Evolutionary conservation across 2,329 filamentous ascomycete genomes (phyloP), one percentile per base, ranked within the genome.

Genomic region (Neonectria punicea): DNA sequence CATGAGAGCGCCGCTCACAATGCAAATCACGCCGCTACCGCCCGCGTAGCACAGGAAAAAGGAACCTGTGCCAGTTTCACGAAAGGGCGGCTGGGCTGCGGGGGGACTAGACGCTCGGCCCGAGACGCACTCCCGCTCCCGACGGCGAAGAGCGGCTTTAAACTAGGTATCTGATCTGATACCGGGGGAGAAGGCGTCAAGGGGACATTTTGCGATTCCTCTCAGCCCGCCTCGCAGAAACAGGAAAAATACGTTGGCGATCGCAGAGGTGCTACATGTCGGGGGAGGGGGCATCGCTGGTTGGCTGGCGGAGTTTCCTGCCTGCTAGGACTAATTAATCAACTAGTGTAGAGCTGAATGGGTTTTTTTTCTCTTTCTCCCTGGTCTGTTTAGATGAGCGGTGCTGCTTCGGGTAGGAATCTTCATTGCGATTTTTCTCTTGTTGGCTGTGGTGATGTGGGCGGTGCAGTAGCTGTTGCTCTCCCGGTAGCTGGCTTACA

Each of bases 41-140:
- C 47, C 47, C 28, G n/a, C 11, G 28, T 50, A 32, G 25, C 7
- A 34, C 47, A 32, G 5, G 16, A 36, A 11, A 25, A 25, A 32
- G 5, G 16, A 36, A 11, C n/a, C 7, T 11, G 49, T 14, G 25
- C 30, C 7, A 5, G n/a, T 13, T 13, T 9, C 28, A 50, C 25
- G 49, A 34, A 34, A 32, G 47, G 47, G 28, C 28, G 46, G 10
- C 18, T 49, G 34, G 34, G 3, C 34, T 6, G 14, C 14, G 14
- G 14, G 5, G 36, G 25, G 25, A 22, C 53, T 58, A 63, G 61
- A 54, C 61, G 61, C 61, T 63, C 61, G 61, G 61, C 54, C 61
- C 61, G 61, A 25, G 54, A 58, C 41, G 61, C 30, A 43, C 59
- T 62, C 61, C 61, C 61, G 61, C 60, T 46, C 54, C 53, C 47